Percentiles rank a stretch among this genome's conserved stretches.
phyloP scores from a whole-genome alignment of 805 yeast genomes.

The Schwanniomyces polymorphus region DNA sequence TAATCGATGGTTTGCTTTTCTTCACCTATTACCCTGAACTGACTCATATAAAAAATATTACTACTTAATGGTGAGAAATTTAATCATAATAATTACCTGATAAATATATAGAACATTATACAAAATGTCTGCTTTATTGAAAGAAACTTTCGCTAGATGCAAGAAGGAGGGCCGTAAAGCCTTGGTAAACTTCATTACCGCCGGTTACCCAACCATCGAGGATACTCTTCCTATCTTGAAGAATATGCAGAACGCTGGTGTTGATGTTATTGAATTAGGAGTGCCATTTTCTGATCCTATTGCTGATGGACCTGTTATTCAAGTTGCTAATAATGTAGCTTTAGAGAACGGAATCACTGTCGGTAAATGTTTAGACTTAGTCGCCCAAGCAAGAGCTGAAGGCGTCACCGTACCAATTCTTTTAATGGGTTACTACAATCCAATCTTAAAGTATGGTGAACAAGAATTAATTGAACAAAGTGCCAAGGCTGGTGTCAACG shows the following conservation, averaged over 20 bases:
- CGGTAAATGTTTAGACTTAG: conserved; percentile 64
- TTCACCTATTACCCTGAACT: conserved; percentile 27
- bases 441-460: conserved; percentile 88
- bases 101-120: background rate
- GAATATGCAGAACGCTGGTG: conserved; percentile 94
- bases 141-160: conserved; percentile 61
- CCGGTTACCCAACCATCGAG: conserved; percentile 86
- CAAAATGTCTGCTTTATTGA: conserved; percentile 52
- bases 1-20: conserved; percentile 1
- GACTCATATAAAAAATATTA: conserved; percentile 17
- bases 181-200: conserved; percentile 88
- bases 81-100: background rate
- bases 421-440: conserved; percentile 98
- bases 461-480: conserved; percentile 75
- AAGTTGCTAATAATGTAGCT: conserved; percentile 81
- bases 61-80: background rate
- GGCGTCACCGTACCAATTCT: conserved; percentile 90
- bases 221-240: conserved; percentile 84
- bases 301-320: conserved; percentile 98
- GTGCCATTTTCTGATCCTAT: conserved; percentile 97
- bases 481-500: conserved; percentile 90
- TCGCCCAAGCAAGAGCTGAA: conserved; percentile 68
- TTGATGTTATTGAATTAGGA: conserved; percentile 92
- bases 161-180: conserved; percentile 76
- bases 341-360: conserved; percentile 81